Evolutionary conservation across 2,329 filamentous ascomycete genomes (phyloP), one percentile per base, ranked within the genome.

Genomic region (Cercospora berteroae): DNA sequence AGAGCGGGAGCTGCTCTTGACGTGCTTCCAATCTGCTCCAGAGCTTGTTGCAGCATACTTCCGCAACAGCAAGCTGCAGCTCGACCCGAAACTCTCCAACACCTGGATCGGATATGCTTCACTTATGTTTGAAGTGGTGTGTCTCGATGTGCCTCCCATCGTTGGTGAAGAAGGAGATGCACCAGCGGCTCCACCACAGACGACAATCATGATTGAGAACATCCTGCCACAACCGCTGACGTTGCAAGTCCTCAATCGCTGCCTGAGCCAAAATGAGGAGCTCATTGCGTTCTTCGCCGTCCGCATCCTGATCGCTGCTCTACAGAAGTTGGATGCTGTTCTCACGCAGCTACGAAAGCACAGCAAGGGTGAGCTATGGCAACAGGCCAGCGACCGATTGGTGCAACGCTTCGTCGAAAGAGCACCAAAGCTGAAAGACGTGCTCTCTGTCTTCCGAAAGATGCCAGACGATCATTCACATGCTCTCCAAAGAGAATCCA

Each of bases 91-190:
- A 76, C 84, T 96, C 5, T 95, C 93, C 3, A 89, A 93, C 55
- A 95, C 93, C 0, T 99, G 95, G 95, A 91, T 98, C 72, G 94
- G 94, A 50, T 97, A 96, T 77, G 93, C 93, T 0, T 89, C 93
- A 0, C 92, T 98, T 69, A 81, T 99, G 5, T 96, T 96, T 79
- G 91, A 90, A 68, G 88, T 89, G 1, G 88, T 97, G 56, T 86
- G 90, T 66, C 82, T 96, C 39, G 88, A 89, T 1, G 83, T 97
- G 2, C 94, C 94, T 2, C 77, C 82, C 27, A 86, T 86, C 68
- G 92, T 94, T 75, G 93, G 93, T 12, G 87, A 89, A 72, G 83
- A 62, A 12, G 62, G 70, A 1, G 70, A 64, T 50, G 90, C 88
- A 70, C 87, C 88, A 25, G 79, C 83, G 18, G 81, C 89, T 13